Base-by-base conservation (phyloP, 208 protist genomes). In the Trichomonas vaginalis region DNA sequence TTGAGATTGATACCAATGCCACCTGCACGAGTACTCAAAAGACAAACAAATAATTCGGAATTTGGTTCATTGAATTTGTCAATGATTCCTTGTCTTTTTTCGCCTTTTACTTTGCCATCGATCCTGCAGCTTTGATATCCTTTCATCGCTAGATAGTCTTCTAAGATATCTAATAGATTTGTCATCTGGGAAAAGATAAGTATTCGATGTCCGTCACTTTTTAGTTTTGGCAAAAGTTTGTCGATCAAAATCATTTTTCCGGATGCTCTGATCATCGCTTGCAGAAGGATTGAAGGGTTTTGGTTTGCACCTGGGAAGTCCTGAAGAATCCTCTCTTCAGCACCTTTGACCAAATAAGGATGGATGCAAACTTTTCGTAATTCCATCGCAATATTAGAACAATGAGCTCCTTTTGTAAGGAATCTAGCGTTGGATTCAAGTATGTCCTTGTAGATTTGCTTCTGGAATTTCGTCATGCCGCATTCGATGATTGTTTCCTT, bases 101-200 rank as follows among this genome's bases (percentile, higher is more conserved):
- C 23, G 12, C 96, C 96, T 35, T 45, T 39, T 39, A 96, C 96
- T 56, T 49, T 82, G 0, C 96, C 96, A 95, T 96, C 96, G 9
- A 96, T 61, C 61, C 98, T 96, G 79, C 98, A 97, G 96, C 97
- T 99, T 27, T 80, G 62, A 70, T 97, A 99, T 0, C 96, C 95
- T 48, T 96, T 96, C 17, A 96, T 95, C 8, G 96, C 90, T 0
- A 99, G 86, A 96, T 99, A 99, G 42, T 98, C 98, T 14, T 96
- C 96, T n/a, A 96, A 80, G 3, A 96, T 96, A 92, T 96, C 96
- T 32, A 96, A 86, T 0, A 96, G 21, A 47, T 92, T 90, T 6
- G 98, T 97, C 97, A 99, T 98, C 96, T 99, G 98, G 0, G 97
- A 98, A 95, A 99, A 99, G 62, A 99, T 98, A 0, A 99, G 97